Evolutionary conservation across 1,139 yeast species (phyloP).

Genomic region (Hansenula sp.): DNA sequence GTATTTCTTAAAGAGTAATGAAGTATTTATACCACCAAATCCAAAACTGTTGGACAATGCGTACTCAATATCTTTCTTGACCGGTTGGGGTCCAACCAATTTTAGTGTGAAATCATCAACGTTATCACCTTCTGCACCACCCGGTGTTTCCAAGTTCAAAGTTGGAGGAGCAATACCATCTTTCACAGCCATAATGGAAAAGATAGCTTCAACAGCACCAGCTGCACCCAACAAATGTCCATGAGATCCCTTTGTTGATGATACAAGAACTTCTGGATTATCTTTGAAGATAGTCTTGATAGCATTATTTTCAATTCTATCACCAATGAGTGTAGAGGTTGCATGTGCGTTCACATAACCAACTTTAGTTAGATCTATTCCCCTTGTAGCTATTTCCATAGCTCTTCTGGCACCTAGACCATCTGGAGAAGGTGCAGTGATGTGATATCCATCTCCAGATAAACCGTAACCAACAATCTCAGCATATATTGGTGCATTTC

Average conservation of each 20-base stretch:
- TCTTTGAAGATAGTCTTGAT: constrained; percentile 47
- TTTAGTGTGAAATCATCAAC: constrained; percentile 46
- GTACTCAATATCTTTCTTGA: constrained; percentile 35
- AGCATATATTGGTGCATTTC: constrained; percentile 70
- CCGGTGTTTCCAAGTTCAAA: constrained; percentile 56
- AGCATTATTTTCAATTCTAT: constrained; percentile 80
- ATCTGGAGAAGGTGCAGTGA: constrained; percentile 80
- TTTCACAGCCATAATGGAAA: constrained; percentile 64
- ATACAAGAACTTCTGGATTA: constrained; percentile 40
- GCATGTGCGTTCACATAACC: constrained; percentile 95
- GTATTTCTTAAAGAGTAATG: constrained; percentile 46
- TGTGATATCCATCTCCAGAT: constrained; percentile 89
- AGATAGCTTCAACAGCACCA: constrained; percentile 88
- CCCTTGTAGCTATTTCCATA: constrained; percentile 68
- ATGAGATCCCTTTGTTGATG: constrained; percentile 87
- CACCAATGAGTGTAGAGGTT: constrained; percentile 88
- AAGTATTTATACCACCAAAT: constrained; percentile 94
- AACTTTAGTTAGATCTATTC: constrained; percentile 39
- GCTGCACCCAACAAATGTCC: constrained; percentile 97
- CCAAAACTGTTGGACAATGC: constrained; percentile 93
- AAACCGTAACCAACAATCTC: constrained; percentile 86
- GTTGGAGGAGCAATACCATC: constrained; percentile 72
- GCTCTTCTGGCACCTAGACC: constrained; percentile 86
- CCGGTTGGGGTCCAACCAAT: constrained; percentile 50
- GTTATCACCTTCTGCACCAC: constrained; percentile 38